phyloP scores from a whole-genome alignment of 768 basidiomycete species.

The Pulveroboletus ravenelii region DNA sequence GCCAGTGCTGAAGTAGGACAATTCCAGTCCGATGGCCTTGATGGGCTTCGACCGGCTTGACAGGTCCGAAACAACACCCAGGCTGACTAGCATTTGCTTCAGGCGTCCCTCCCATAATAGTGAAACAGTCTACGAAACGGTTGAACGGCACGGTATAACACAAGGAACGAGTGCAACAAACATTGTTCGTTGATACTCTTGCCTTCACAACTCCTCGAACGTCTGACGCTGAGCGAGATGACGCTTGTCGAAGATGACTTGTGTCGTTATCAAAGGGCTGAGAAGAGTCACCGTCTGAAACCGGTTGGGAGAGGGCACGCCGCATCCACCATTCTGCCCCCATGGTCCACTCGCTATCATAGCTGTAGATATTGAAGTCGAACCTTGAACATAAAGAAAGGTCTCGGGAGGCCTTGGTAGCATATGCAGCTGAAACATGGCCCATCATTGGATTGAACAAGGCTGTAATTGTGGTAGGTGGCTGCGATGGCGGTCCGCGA shows the following conservation, averaged over 20 bases:
- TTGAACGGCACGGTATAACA: neutral
- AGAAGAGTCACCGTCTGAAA: constrained; percentile 9
- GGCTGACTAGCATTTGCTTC: constrained; percentile 81
- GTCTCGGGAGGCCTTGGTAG: constrained; percentile 80
- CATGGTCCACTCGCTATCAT: constrained; percentile 93
- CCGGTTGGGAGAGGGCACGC: constrained; percentile 37
- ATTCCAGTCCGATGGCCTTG: constrained; percentile 83
- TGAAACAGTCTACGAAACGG: constrained; percentile 64
- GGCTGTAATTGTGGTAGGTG: constrained; percentile 92
- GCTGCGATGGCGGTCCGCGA: constrained; percentile 48
- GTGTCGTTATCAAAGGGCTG: neutral
- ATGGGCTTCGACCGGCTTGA: constrained; percentile 83
- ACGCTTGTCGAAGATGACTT: constrained; percentile 9
- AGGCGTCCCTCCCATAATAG: constrained; percentile 93
- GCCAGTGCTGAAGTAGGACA: constrained; percentile 85
- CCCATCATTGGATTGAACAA: constrained; percentile 96
- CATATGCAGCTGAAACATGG: constrained; percentile 87
- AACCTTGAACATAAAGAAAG: constrained; percentile 85
- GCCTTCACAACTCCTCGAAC: constrained; percentile 86
- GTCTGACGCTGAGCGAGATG: constrained; percentile 25
- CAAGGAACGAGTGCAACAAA: constrained; percentile 34
- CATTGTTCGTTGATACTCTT: constrained; percentile 83
- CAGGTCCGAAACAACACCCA: constrained; percentile 90
- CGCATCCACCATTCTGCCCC: constrained; percentile 97
- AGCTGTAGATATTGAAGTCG: constrained; percentile 96